These are phyloP conservation scores for Trametes elegans DNA, from an alignment of 768 basidiomycete species.

Conservation along the genomic window DNA sequence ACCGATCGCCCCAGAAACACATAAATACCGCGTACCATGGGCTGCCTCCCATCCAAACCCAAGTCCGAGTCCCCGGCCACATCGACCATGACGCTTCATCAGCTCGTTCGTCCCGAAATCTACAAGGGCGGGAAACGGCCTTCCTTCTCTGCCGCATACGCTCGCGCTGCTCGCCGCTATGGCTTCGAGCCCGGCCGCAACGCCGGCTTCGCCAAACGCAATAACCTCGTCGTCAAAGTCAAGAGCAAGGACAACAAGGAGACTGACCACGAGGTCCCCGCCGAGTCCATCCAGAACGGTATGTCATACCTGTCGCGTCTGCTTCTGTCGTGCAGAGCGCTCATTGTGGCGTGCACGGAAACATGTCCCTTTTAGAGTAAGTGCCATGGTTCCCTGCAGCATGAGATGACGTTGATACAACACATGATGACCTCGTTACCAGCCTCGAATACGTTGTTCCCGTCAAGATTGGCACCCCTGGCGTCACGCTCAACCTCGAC, in stretches of 20 bases:
- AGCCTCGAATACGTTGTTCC: conserved; percentile 40
- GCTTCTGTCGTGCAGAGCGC: not conserved
- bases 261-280: conserved; percentile 30
- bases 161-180: conserved; percentile 30
- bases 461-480: conserved; percentile 39
- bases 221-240: conserved; percentile 31
- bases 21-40: conserved; percentile 12
- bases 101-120: conserved; percentile 23
- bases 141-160: conserved; percentile 30
- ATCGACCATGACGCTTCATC: conserved; percentile 19
- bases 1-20: not conserved
- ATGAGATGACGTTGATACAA: not conserved
- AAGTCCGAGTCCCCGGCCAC: not conserved
- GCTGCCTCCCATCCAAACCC: conserved; percentile 14
- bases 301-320: not conserved
- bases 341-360: not conserved
- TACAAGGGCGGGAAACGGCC: conserved; percentile 26
- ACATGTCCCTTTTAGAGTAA: conserved; percentile 19
- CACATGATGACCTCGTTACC: conserved; percentile 2
- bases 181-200: conserved; percentile 29
- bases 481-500: conserved; percentile 36
- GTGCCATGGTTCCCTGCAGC: not conserved
- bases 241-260: conserved; percentile 23
- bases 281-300: conserved; percentile 32
- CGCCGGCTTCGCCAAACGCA: conserved; percentile 28